Evolutionary conservation across 352 stramenopile species (phyloP).

Genomic region (Phytopythium kandeliae): DNA sequence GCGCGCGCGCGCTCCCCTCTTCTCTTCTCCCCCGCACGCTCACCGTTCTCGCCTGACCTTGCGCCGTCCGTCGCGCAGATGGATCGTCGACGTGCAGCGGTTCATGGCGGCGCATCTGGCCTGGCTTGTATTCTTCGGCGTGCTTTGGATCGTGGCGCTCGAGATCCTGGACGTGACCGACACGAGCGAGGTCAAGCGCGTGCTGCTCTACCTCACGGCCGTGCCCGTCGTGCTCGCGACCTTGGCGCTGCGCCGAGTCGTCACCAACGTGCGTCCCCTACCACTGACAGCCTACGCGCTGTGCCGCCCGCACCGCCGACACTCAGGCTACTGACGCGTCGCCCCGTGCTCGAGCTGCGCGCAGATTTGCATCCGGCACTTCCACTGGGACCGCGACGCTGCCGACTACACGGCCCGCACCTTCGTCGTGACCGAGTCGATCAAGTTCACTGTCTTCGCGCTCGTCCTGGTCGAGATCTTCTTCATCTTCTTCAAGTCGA

Average conservation of each 20-base stretch:
- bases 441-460: constrained; percentile 72
- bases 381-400: constrained; percentile 66
- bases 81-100: constrained; percentile 74
- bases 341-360: background rate
- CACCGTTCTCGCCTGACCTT: no score
- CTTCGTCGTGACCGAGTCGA: constrained; percentile 73
- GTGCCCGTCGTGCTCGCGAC: constrained; percentile 69
- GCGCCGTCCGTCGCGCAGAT: no score
- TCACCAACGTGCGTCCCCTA: constrained; percentile 53
- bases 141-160: constrained; percentile 41
- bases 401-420: constrained; percentile 70
- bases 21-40: background rate
- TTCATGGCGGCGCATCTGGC: constrained; percentile 75
- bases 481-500: constrained; percentile 77
- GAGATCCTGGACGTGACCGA: constrained; percentile 53
- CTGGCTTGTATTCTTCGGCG: constrained; percentile 50
- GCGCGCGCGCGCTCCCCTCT: background rate
- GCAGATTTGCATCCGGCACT: constrained; percentile 67
- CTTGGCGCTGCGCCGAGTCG: constrained; percentile 66
- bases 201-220: constrained; percentile 51
- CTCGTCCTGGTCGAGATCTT: constrained; percentile 79
- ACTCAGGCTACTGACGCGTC: no score
- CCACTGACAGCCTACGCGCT: no score
- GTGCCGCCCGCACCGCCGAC: no score
- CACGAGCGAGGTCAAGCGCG: constrained; percentile 40